Percentiles rank a stretch among this genome's conserved stretches.
These are phyloP conservation scores for Kazachstania sp. DNA, from an alignment of 1,139 yeast species.

Conservation along the genomic window DNA sequence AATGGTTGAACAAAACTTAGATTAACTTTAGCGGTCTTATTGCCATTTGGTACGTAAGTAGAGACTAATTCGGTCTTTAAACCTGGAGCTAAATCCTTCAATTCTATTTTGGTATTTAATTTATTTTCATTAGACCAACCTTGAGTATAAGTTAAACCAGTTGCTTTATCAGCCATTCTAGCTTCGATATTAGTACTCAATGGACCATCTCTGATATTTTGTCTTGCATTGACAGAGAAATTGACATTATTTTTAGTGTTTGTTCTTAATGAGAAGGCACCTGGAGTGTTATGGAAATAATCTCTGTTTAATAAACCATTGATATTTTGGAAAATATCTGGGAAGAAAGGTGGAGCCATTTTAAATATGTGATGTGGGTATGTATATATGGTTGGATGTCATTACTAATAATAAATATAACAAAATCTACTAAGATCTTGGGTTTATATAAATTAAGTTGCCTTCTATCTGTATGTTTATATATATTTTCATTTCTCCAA, in stretches of 20 bases:
- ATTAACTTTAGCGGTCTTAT: slow-evolving; percentile 86
- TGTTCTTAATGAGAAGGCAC: slow-evolving; percentile 82
- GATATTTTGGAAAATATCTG: slow-evolving; percentile 84
- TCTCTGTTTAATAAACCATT: slow-evolving; percentile 85
- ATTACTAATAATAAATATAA: no score
- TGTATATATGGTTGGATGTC: no score
- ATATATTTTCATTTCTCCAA: no score
- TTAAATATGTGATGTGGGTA: not conserved
- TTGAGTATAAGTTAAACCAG: slow-evolving; percentile 91
- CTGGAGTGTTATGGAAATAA: slow-evolving; percentile 86
- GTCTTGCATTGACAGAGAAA: slow-evolving; percentile 90
- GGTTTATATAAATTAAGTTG: no score
- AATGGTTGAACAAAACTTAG: slow-evolving; percentile 88
- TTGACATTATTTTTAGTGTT: slow-evolving; percentile 95
- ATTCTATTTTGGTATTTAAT: slow-evolving; percentile 87
- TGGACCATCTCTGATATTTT: slow-evolving; percentile 66
- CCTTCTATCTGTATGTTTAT: no score
- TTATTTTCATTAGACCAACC: slow-evolving; percentile 96
- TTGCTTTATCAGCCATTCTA: slow-evolving; percentile 85
- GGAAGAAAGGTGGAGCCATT: slow-evolving; percentile 69
- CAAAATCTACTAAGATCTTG: no score
- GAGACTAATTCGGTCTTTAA: slow-evolving; percentile 89
- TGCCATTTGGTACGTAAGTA: slow-evolving; percentile 76
- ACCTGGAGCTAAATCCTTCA: slow-evolving; percentile 90
- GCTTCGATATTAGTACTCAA: slow-evolving; percentile 88